Conservation (phyloP, 345 rosid species). For the Lepidium aucheri region DNA sequence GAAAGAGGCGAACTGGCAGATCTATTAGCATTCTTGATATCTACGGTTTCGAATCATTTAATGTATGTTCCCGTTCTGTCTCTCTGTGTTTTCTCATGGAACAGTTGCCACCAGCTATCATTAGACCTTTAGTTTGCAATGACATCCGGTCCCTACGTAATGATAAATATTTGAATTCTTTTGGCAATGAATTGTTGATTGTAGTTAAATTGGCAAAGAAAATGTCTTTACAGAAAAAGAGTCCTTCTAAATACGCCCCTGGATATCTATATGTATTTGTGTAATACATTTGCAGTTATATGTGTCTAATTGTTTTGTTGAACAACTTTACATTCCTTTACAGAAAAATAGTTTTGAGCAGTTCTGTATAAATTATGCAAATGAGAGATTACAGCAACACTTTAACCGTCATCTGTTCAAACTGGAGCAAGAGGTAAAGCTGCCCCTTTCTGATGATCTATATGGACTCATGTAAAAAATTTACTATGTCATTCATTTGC, state of each 20-base stretch:
- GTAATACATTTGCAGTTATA: not conserved
- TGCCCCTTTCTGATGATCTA: not conserved
- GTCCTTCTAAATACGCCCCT: not conserved
- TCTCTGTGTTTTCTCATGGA: conserved; percentile 5
- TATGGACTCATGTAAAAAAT: not conserved
- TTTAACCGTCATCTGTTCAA: conserved; percentile 96
- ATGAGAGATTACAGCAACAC: conserved; percentile 98
- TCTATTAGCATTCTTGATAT: conserved; percentile 99
- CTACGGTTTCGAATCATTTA: conserved; percentile 97
- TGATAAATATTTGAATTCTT: not conserved
- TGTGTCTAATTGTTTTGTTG: not conserved
- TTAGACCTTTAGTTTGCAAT: not conserved
- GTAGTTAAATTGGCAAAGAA: not conserved
- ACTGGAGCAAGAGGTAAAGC: conserved; percentile 91
- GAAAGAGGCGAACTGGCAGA: conserved; percentile 91
- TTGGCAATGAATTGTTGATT: not conserved
- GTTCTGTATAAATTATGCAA: conserved; percentile 97
- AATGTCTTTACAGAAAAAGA: not conserved
- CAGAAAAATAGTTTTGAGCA: conserved; percentile 99
- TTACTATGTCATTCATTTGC: not conserved
- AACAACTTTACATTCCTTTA: conserved; percentile 19
- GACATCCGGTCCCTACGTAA: not conserved
- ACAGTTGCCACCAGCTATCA: not conserved
- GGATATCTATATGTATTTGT: not conserved
- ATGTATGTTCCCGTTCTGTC: conserved; percentile 41